A percentile compares a stretch with the other conserved stretches of the same genome.
phyloP scores from a whole-genome alignment of 331 rosid species.

The Rosa hybrid region DNA sequence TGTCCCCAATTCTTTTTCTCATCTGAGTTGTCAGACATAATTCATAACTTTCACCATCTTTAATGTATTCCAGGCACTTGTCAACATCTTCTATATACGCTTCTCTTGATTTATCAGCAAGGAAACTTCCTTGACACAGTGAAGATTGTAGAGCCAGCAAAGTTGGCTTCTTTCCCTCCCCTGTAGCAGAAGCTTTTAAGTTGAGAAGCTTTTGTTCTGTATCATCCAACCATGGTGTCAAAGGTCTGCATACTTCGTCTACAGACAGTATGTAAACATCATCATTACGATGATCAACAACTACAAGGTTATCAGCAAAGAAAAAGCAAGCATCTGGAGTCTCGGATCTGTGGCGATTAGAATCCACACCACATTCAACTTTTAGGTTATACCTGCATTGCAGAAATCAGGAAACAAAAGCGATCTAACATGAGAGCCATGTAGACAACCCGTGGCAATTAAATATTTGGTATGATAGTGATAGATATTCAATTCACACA shows the following conservation, averaged over 20 bases:
- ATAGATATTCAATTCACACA: slow-evolving; percentile 1
- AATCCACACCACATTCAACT: slow-evolving; percentile 72
- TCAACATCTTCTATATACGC: slow-evolving; percentile 68
- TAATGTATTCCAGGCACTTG: slow-evolving; percentile 78
- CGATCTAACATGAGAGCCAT: neutral
- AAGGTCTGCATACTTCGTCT: slow-evolving; percentile 44
- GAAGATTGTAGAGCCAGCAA: slow-evolving; percentile 30
- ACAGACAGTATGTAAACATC: slow-evolving; percentile 84
- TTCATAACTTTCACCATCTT: slow-evolving; percentile 95
- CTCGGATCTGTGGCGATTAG: slow-evolving; percentile 70
- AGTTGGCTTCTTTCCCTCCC: slow-evolving; percentile 34
- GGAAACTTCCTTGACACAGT: slow-evolving; percentile 46
- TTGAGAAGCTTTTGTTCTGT: slow-evolving; percentile 69
- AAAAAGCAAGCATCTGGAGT: slow-evolving; percentile 97
- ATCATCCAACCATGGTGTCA: slow-evolving; percentile 66
- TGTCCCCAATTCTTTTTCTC: slow-evolving; percentile 54
- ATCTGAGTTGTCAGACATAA: slow-evolving; percentile 95
- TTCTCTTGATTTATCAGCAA: slow-evolving; percentile 70
- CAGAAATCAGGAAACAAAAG: slow-evolving; percentile 13
- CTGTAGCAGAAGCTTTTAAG: slow-evolving; percentile 42
- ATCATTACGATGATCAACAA: slow-evolving; percentile 74
- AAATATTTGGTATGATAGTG: neutral
- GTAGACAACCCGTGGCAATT: neutral
- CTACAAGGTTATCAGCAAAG: slow-evolving; percentile 87
- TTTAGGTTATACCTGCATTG: slow-evolving; percentile 87